Base-by-base conservation (phyloP, 1,284 basidiomycete genomes). In the Trichosporon sp. region DNA sequence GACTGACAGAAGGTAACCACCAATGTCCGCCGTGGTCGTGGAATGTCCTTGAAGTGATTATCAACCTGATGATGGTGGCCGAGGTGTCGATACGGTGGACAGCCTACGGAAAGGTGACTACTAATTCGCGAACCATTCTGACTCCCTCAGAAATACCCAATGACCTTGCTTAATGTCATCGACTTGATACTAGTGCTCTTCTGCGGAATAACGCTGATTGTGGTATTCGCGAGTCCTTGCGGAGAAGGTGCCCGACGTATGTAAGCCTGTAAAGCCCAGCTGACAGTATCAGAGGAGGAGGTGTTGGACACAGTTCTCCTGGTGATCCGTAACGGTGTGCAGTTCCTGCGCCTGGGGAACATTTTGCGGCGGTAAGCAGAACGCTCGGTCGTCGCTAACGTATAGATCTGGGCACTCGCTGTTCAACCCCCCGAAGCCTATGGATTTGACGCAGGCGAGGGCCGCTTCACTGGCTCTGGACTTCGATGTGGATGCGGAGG, bases 321-420 rank as follows among this genome's bases (percentile, higher is more conserved):
- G 18, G 90, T 97, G 72, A 91, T 91, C 29, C 88, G 95, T 38
- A 98, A 98, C 79, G 87, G 93, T 60, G 88, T 97, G 64, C 95
- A 98, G 76, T 96, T 97, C 79, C 89, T 91, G 21, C 88, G 95
- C 25, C 85, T 98, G 15, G 93, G 93, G 15, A 87, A 91, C 25
- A 92, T 97, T 65, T 91, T 96, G 87, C 86, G 94, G 81, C 91
- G 94, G 93, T 95, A 78, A 76, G 90, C 86, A 7, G 58, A 31
- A 34, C 62, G 27, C 23, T 13, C 35, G 9, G 3, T 53, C 63
- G 31, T 12, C 6, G 47, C 69, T 71, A 23, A 67, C 60, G 5
- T 64, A 18, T 67, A 95, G 94, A 84, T 96, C 93, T 65, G 95
- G 95, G 0, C 93, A 95, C 77, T 95, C 93, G 1, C 92, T 97